phyloP scores from a whole-genome alignment of 1,284 basidiomycete genomes.

The Quambalaria eucalypti region DNA sequence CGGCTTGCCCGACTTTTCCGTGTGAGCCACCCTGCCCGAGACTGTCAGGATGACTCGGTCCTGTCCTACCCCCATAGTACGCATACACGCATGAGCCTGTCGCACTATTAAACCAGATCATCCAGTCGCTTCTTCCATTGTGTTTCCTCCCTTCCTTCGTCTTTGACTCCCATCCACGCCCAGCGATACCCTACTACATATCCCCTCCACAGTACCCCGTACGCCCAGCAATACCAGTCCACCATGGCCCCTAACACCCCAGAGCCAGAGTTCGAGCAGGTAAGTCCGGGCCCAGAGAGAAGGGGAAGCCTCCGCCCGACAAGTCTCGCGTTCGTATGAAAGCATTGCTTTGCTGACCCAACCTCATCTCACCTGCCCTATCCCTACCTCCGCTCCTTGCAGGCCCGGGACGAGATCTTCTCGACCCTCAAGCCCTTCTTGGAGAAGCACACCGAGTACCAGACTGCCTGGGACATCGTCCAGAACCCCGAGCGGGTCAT shows the following conservation, averaged over 20 bases:
- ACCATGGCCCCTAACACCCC: slow-evolving; percentile 39
- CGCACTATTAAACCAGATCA: too few species aligned
- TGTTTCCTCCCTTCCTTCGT: too few species aligned
- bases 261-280: slow-evolving; percentile 58
- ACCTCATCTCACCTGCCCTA: neutral
- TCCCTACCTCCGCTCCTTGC: slow-evolving; percentile 10
- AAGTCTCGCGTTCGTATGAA: slow-evolving; percentile 3
- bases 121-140: too few species aligned
- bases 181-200: too few species aligned
- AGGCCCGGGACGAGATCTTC: slow-evolving; percentile 62
- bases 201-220: too few species aligned
- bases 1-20: too few species aligned
- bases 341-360: neutral
- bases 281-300: neutral
- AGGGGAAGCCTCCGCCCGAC: slow-evolving; percentile 1
- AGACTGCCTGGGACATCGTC: slow-evolving; percentile 62
- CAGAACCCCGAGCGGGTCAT: slow-evolving; percentile 68
- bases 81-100: too few species aligned
- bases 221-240: too few species aligned
- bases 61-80: too few species aligned
- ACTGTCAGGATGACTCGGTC: too few species aligned
- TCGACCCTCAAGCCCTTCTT: slow-evolving; percentile 62
- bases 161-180: too few species aligned
- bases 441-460: slow-evolving; percentile 61
- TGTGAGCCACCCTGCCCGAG: too few species aligned